Conservation (phyloP, 1,284 basidiomycete genomes). For the Marasmius tenuissimus region DNA sequence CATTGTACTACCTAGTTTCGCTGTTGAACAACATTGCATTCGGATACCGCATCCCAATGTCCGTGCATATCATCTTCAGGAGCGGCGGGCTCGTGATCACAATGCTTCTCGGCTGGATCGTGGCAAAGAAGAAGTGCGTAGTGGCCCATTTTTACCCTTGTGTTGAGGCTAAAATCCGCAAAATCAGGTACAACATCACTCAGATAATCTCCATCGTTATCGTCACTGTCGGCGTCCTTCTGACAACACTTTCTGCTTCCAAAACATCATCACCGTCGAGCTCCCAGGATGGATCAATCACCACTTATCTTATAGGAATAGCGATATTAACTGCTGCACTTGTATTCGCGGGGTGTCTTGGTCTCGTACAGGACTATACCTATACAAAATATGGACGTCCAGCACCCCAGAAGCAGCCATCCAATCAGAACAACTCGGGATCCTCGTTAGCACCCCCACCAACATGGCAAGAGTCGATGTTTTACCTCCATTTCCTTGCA, state of each 20-base stretch:
- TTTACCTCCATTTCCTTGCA: conserved; percentile 80
- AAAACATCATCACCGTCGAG: conserved; percentile 24
- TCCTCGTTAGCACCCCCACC: conserved; percentile 20
- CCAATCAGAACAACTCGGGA: neutral
- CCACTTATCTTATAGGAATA: conserved; percentile 72
- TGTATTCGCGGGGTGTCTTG: conserved; percentile 80
- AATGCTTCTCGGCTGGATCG: conserved; percentile 70
- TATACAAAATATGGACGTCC: conserved; percentile 63
- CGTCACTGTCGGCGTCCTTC: conserved; percentile 81
- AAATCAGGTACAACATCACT: conserved; percentile 58
- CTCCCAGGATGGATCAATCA: conserved; percentile 16
- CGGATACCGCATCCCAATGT: conserved; percentile 83
- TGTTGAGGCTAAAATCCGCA: neutral
- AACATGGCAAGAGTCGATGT: conserved; percentile 88
- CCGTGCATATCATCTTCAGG: conserved; percentile 93
- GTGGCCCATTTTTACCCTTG: conserved; percentile 5
- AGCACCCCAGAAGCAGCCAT: conserved; percentile 10
- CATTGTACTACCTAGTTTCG: conserved; percentile 81
- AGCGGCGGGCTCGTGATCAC: conserved; percentile 87
- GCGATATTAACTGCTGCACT: conserved; percentile 75
- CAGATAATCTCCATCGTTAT: conserved; percentile 77
- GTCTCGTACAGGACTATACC: conserved; percentile 85
- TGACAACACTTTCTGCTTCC: conserved; percentile 80
- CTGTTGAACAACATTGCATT: conserved; percentile 91
- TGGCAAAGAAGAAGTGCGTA: conserved; percentile 57